These are phyloP conservation scores for Hordeum pubiflorum DNA, from an alignment of 202 grass and related monocot species.

Conservation along the genomic window DNA sequence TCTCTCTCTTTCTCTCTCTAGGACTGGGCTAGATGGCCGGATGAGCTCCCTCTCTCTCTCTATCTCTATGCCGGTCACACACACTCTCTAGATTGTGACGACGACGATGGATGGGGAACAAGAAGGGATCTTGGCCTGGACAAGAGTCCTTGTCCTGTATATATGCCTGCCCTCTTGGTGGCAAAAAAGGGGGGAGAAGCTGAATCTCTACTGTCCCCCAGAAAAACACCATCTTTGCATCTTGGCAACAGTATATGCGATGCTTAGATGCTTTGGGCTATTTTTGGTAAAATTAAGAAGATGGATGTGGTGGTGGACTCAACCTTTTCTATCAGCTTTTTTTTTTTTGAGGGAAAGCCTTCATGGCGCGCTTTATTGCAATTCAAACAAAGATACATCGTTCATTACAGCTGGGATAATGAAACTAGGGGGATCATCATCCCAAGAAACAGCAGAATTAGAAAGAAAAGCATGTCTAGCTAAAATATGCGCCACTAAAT, in stretches of 20 bases:
- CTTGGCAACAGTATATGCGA: neutral
- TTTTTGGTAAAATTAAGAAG: neutral
- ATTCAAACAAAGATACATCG: too few species aligned
- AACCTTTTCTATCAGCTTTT: neutral
- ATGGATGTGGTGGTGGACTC: neutral
- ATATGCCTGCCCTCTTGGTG: neutral
- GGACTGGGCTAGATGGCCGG: neutral
- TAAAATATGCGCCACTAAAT: too few species aligned
- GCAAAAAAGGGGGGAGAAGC: neutral
- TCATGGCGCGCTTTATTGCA: too few species aligned
- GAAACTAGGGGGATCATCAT: too few species aligned
- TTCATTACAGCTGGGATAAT: too few species aligned
- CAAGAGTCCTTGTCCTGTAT: neutral
- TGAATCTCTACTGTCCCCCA: neutral
- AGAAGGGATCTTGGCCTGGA: too few species aligned
- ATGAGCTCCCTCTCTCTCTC: neutral
- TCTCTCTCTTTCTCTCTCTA: neutral
- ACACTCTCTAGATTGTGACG: neutral
- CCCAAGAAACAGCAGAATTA: too few species aligned
- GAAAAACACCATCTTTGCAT: neutral
- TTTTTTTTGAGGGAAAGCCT: too few species aligned
- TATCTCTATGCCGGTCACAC: neutral
- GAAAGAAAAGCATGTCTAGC: too few species aligned
- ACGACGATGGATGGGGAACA: neutral
- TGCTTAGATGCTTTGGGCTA: neutral